These are phyloP conservation scores for Glycine latifolia DNA, from an alignment of 306 rosid species.

Conservation along the genomic window DNA sequence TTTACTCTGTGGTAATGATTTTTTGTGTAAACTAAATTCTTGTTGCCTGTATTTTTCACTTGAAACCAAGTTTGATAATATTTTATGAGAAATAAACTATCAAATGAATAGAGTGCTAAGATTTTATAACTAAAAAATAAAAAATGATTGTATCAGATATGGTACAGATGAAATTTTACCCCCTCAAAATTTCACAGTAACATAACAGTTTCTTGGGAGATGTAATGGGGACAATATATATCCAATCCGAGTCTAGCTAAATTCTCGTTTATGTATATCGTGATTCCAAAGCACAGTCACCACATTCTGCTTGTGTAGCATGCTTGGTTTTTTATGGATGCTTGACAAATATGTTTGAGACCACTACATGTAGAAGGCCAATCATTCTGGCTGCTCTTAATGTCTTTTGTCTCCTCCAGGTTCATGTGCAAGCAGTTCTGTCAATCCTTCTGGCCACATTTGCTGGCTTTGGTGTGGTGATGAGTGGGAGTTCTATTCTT, in stretches of 20 bases:
- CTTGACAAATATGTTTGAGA: background rate
- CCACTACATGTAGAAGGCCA: conserved; percentile 17
- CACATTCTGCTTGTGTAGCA: conserved; percentile 20
- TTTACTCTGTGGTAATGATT: conserved; percentile 88
- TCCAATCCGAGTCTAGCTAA: conserved; percentile 22
- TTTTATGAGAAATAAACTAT: background rate
- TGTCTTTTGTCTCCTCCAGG: conserved; percentile 54
- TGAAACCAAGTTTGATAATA: conserved; percentile 25
- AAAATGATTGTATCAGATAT: background rate
- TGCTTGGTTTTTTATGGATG: conserved; percentile 1
- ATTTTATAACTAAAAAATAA: background rate
- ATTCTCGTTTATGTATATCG: conserved; percentile 39
- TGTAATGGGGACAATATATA: background rate
- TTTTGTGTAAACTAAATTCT: conserved; percentile 17
- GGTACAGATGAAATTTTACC: background rate
- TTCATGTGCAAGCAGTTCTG: conserved; percentile 82
- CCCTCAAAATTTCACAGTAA: conserved; percentile 10
- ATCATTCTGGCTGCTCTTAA: conserved; percentile 2
- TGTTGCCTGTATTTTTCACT: background rate
- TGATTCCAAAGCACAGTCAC: background rate
- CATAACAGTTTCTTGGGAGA: background rate
- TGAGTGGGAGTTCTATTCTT: conserved; percentile 89
- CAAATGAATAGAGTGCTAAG: conserved; percentile 10
- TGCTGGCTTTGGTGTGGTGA: conserved; percentile 87
- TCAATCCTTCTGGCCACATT: conserved; percentile 92